Evolutionary conservation across 139 green algal species (phyloP).

Genomic region (Dunaliella sp.): DNA sequence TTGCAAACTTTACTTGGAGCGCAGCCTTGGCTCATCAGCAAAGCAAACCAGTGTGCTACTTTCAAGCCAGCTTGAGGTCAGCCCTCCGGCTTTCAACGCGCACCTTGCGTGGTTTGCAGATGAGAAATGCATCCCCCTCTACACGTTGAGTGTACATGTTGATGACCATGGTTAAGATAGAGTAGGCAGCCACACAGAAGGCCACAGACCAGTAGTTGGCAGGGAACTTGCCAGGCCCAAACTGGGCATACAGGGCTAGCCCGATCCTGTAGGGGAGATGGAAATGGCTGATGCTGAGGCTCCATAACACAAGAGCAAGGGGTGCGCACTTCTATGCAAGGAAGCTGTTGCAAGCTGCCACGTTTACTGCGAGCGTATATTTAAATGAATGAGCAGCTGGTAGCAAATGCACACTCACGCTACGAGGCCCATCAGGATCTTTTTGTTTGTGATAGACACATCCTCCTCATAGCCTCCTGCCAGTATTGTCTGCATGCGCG

Average conservation of each 20-base stretch:
- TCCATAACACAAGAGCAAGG: background rate
- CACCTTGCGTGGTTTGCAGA: constrained; percentile 37
- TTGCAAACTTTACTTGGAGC: no score
- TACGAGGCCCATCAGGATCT: constrained; percentile 61
- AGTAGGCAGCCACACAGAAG: constrained; percentile 63
- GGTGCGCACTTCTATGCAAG: background rate
- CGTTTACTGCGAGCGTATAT: background rate
- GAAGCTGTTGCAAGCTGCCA: background rate
- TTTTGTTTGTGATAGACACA: constrained; percentile 63
- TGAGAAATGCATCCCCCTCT: constrained; percentile 65
- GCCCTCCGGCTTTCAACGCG: no score
- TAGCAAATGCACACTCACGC: constrained; percentile 52
- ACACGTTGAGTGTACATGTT: constrained; percentile 43
- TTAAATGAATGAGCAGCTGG: background rate
- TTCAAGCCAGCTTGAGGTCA: no score
- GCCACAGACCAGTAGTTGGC: constrained; percentile 56
- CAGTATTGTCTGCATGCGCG: constrained; percentile 44
- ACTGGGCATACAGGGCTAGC: constrained; percentile 68
- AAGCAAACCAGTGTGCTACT: no score
- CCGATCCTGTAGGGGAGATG: constrained; percentile 48
- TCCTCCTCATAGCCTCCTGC: constrained; percentile 61
- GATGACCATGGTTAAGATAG: constrained; percentile 50
- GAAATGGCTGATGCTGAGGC: background rate
- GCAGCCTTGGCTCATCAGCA: no score
- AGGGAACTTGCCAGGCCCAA: constrained; percentile 70